These are phyloP conservation scores for Candida andamanensis DNA, from an alignment of 805 yeast genomes.

Conservation along the genomic window DNA sequence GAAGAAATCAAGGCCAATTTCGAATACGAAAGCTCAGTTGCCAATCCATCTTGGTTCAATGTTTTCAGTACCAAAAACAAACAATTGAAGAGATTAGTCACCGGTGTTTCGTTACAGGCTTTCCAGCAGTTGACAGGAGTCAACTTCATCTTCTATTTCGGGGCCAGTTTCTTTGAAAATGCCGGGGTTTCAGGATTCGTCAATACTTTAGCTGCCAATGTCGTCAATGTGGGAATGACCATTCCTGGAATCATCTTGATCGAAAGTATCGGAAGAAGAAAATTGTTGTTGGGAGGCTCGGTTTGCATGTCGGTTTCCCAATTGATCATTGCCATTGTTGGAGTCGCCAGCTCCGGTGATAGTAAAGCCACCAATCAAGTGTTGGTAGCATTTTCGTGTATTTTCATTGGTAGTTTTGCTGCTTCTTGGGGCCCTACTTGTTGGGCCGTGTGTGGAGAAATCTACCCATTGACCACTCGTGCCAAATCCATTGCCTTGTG, in stretches of 20 bases:
- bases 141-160: conserved; percentile 41
- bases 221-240: conserved; percentile 74
- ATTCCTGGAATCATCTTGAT: conserved; percentile 76
- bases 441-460: conserved; percentile 35
- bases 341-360: conserved; percentile 27
- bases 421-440: conserved; percentile 39
- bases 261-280: conserved; percentile 77
- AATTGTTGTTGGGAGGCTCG: conserved; percentile 66
- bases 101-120: conserved; percentile 38
- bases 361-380: conserved; percentile 25
- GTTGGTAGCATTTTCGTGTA: conserved; percentile 34
- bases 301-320: conserved; percentile 57
- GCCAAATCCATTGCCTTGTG: conserved; percentile 35
- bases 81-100: conserved; percentile 33
- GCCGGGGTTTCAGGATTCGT: conserved; percentile 52
- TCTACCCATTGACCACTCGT: conserved; percentile 33
- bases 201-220: conserved; percentile 70
- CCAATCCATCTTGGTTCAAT: conserved; percentile 29
- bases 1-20: conserved; percentile 42
- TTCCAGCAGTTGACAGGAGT: conserved; percentile 42
- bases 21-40: conserved; percentile 39
- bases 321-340: conserved; percentile 56
- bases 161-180: conserved; percentile 35
- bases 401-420: conserved; percentile 36
- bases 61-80: conserved; percentile 32